Evolutionary conservation across 768 basidiomycete species (phyloP).

Genomic region (Galerina marginata): DNA sequence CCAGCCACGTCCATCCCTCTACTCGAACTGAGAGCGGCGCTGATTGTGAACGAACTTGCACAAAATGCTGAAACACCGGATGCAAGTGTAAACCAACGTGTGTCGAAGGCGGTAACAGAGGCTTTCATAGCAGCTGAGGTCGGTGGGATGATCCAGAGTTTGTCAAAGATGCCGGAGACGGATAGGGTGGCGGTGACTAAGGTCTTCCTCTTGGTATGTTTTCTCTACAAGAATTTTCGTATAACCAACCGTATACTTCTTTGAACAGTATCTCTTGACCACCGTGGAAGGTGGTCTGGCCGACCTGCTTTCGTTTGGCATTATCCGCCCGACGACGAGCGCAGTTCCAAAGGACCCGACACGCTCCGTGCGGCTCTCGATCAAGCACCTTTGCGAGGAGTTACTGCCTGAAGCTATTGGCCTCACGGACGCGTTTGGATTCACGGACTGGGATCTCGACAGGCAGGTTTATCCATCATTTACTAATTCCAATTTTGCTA

Average conservation of each 20-base stretch:
- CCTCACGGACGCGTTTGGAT: conserved; percentile 75
- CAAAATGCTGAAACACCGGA: conserved; percentile 47
- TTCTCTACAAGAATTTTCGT: not conserved
- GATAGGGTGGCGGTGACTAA: conserved; percentile 36
- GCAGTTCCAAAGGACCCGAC: conserved; percentile 44
- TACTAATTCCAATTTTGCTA: not conserved
- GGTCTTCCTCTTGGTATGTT: conserved; percentile 52
- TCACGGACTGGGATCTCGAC: conserved; percentile 77
- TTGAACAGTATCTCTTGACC: conserved; percentile 63
- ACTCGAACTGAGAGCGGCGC: conserved; percentile 70
- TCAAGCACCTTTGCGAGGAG: conserved; percentile 52
- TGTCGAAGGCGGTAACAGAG: conserved; percentile 69
- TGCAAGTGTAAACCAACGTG: conserved; percentile 59
- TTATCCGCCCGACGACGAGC: conserved; percentile 35
- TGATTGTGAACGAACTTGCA: conserved; percentile 54
- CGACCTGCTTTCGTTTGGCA: conserved; percentile 62
- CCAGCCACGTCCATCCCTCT: conserved; percentile 47
- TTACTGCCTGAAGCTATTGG: conserved; percentile 70
- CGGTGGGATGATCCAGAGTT: conserved; percentile 46
- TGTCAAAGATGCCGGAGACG: conserved; percentile 30
- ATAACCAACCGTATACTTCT: not conserved
- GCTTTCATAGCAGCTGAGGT: conserved; percentile 69
- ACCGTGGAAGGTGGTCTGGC: conserved; percentile 58
- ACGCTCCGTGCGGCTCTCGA: conserved; percentile 52
- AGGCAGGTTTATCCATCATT: conserved; percentile 44